phyloP scores from a whole-genome alignment of 192 early-diverging fungal genomes.

The Entomortierella chlamydospora region DNA sequence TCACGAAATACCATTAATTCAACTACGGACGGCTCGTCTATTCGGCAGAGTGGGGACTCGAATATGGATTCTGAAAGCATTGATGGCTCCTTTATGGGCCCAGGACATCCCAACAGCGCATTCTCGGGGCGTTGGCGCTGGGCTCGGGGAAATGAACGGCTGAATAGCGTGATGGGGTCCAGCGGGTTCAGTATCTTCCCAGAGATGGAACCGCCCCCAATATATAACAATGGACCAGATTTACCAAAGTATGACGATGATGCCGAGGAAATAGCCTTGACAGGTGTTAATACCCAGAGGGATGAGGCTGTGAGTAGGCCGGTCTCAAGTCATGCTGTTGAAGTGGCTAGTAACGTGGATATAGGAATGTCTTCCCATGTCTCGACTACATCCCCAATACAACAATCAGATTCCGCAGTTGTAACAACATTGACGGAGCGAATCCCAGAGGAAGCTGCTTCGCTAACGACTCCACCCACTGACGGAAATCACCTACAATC shows the following conservation, averaged over 20 bases:
- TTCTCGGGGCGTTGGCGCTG: slow-evolving; percentile 8
- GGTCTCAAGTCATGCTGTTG: background rate
- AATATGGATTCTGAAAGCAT: background rate
- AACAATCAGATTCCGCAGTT: no score
- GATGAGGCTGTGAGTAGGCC: background rate
- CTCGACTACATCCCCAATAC: no score
- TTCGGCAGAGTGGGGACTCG: background rate
- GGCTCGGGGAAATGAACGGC: background rate
- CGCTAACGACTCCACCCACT: no score
- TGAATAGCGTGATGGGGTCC: background rate
- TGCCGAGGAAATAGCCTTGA: slow-evolving; percentile 7
- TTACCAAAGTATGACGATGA: slow-evolving; percentile 7
- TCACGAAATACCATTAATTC: background rate
- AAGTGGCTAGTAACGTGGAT: background rate
- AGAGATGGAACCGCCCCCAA: slow-evolving; percentile 25
- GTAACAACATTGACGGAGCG: no score
- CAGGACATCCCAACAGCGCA: background rate
- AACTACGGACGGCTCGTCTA: background rate
- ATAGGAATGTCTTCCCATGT: no score
- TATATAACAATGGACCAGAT: slow-evolving; percentile 18
- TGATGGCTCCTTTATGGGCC: background rate
- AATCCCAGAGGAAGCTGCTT: no score
- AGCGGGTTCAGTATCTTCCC: background rate
- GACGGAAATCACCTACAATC: no score
- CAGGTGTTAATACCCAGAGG: background rate